These are phyloP conservation scores for Lactarius hengduanensis DNA, from an alignment of 768 basidiomycete genomes.

Conservation along the genomic window DNA sequence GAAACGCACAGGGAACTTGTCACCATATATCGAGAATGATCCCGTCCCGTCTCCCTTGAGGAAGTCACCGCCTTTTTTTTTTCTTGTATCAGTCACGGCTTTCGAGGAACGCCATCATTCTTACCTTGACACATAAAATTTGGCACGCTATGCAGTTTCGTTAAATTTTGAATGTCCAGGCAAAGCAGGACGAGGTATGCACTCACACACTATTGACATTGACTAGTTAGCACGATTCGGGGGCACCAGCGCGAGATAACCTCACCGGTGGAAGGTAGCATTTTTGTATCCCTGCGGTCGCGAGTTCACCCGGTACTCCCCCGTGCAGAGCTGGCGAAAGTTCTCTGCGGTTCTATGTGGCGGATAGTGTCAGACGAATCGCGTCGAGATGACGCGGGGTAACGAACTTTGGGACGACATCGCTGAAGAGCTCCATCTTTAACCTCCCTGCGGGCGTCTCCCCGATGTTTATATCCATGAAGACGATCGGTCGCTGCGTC, in stretches of 20 bases:
- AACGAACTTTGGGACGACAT: conserved; percentile 89
- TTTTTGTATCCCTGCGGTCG: conserved; percentile 90
- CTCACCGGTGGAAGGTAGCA: conserved; percentile 87
- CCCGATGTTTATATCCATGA: conserved; percentile 96
- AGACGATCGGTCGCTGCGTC: conserved; percentile 77
- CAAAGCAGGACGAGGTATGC: background rate
- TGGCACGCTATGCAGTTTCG: conserved; percentile 53
- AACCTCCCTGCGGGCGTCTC: conserved; percentile 93
- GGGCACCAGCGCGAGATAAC: conserved; percentile 27
- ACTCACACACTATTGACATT: conserved; percentile 62
- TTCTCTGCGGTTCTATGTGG: conserved; percentile 87
- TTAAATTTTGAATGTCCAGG: conserved; percentile 24
- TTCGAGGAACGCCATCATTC: conserved; percentile 18
- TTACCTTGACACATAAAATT: conserved; percentile 97
- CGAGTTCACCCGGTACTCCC: conserved; percentile 87
- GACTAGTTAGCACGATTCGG: conserved; percentile 30
- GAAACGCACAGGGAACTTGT: conserved; percentile 76
- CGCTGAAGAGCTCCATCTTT: conserved; percentile 97
- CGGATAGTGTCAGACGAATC: conserved; percentile 4
- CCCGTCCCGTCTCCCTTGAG: conserved; percentile 94
- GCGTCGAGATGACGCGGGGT: background rate
- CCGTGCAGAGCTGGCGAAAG: conserved; percentile 95
- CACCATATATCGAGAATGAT: conserved; percentile 94
- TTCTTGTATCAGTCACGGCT: background rate
- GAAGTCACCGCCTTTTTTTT: conserved; percentile 80